Percentiles rank a stretch among this genome's conserved stretches.
Evolutionary conservation across 1,284 basidiomycete genomes (phyloP).

Genomic region (Lentinula novae-zelandiae): DNA sequence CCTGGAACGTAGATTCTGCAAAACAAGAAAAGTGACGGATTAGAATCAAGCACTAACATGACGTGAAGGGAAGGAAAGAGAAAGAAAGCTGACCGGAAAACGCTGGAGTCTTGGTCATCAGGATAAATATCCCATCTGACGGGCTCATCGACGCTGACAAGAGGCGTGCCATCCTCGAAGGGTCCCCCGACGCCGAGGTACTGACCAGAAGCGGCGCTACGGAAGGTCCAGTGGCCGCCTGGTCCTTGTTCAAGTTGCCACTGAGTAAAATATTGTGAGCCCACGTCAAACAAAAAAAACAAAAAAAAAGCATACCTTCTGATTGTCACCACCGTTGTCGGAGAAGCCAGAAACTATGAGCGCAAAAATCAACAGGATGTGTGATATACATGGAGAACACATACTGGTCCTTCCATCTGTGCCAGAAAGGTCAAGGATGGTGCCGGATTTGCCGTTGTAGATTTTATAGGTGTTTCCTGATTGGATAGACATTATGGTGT

Average conservation of each 20-base stretch:
- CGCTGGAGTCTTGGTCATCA: conserved; percentile 29
- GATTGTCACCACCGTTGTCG: conserved; percentile 41
- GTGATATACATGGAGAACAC: conserved; percentile 14
- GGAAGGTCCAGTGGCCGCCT: conserved; percentile 39
- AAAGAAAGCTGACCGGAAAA: conserved; percentile 25
- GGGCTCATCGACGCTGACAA: conserved; percentile 31
- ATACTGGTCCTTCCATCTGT: conserved; percentile 40
- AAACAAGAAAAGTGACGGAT: neutral
- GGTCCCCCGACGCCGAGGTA: conserved; percentile 39
- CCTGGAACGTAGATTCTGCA: conserved; percentile 10
- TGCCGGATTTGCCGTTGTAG: conserved; percentile 45
- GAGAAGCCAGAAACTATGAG: conserved; percentile 46
- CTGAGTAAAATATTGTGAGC: conserved; percentile 22
- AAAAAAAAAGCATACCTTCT: conserved; percentile 33
- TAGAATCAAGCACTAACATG: neutral
- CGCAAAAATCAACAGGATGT: neutral
- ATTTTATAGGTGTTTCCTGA: conserved; percentile 38
- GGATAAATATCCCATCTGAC: conserved; percentile 42
- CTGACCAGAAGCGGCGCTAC: conserved; percentile 30
- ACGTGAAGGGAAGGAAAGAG: neutral
- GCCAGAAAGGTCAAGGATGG: conserved; percentile 53
- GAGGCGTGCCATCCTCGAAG: conserved; percentile 26
- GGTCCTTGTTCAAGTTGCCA: conserved; percentile 39
- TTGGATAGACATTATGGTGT: conserved; percentile 2
- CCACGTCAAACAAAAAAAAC: neutral